Evolutionary conservation across 495 filamentous ascomycete species (phyloP).

Genomic region (Talaromyces proteolyticus): DNA sequence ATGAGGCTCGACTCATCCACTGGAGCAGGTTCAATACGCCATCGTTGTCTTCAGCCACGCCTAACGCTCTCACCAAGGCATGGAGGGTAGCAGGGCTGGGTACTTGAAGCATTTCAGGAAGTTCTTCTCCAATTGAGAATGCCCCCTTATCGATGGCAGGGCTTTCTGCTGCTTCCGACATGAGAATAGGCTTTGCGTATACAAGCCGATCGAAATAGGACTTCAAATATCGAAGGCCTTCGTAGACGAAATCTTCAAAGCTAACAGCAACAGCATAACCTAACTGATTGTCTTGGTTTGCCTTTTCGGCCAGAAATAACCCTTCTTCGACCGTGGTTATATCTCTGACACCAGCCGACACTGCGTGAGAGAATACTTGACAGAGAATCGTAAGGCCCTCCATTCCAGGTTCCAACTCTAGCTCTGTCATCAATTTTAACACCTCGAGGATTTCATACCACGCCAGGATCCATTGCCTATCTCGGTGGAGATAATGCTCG

Average conservation of each 20-base stretch:
- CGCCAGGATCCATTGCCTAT: conserved; percentile 26
- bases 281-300: conserved; percentile 6
- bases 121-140: neutral
- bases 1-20: conserved; percentile 45
- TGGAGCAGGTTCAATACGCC: conserved; percentile 42
- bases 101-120: conserved; percentile 32
- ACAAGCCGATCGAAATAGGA: conserved; percentile 32
- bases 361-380: conserved; percentile 32
- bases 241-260: conserved; percentile 25
- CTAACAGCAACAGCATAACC: conserved; percentile 1
- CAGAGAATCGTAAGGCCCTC: conserved; percentile 43
- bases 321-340: conserved; percentile 20
- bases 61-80: conserved; percentile 47
- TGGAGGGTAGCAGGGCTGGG: conserved; percentile 44
- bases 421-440: conserved; percentile 30
- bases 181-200: conserved; percentile 16
- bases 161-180: neutral
- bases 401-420: conserved; percentile 31
- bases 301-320: conserved; percentile 12
- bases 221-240: conserved; percentile 28
- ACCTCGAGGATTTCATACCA: conserved; percentile 35
- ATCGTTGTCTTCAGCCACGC: conserved; percentile 40
- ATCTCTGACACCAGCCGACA: conserved; percentile 22
- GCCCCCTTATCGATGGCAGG: neutral
- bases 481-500: conserved; percentile 12